These are phyloP conservation scores for Spinellus fusiger DNA, from an alignment of 192 early-diverging fungal genomes.

Conservation along the genomic window DNA sequence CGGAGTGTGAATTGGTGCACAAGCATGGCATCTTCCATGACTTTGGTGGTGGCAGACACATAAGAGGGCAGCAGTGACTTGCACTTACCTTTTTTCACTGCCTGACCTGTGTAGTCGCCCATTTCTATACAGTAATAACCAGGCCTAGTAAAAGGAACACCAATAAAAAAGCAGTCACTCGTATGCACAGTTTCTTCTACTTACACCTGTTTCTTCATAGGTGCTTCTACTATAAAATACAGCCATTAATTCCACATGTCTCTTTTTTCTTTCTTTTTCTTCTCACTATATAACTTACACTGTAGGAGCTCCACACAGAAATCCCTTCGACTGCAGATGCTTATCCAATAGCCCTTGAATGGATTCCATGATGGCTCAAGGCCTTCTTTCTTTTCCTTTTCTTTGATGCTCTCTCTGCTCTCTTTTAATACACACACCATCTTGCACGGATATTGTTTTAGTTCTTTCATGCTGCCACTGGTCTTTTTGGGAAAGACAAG, in stretches of 20 bases:
- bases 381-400: background rate
- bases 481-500: no score
- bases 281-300: constrained; percentile 11
- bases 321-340: constrained; percentile 13
- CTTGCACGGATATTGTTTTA: constrained; percentile 21
- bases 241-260: background rate
- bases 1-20: constrained; percentile 21
- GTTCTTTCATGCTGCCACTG: no score
- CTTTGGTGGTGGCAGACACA: background rate
- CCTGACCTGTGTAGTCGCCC: constrained; percentile 20
- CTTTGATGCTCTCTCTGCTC: constrained; percentile 2
- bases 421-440: constrained; percentile 33
- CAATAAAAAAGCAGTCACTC: background rate
- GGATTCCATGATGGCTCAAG: constrained; percentile 18
- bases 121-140: constrained; percentile 32
- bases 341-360: constrained; percentile 29
- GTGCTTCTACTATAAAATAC: constrained; percentile 1
- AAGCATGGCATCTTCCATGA: constrained; percentile 13
- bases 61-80: background rate
- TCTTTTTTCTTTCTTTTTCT: no score
- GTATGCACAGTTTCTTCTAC: background rate
- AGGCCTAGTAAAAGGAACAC: background rate
- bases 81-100: constrained; percentile 21
- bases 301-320: constrained; percentile 22
- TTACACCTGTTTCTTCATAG: constrained; percentile 13